Percentiles rank a stretch among this genome's conserved stretches.
phyloP scores from a whole-genome alignment of 2,329 filamentous ascomycete genomes.

The Arthrobotrys musiformis region DNA sequence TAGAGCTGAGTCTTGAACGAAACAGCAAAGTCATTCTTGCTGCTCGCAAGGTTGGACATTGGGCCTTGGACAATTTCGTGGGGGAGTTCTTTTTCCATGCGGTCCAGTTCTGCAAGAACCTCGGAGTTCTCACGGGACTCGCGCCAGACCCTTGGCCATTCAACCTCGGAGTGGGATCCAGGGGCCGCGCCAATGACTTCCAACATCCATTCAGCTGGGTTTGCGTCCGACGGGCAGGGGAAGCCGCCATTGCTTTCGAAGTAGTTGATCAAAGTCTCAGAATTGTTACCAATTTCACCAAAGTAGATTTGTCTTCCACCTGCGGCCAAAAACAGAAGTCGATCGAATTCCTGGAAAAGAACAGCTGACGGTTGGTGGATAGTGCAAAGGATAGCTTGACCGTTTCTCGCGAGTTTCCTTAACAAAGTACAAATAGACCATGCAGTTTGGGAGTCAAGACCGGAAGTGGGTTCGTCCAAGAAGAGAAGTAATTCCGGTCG shows the following conservation, averaged over 20 bases:
- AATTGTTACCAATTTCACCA: slow-evolving; percentile 82
- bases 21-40: slow-evolving; percentile 82
- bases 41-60: slow-evolving; percentile 65
- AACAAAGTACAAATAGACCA: slow-evolving; percentile 82
- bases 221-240: slow-evolving; percentile 67
- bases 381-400: slow-evolving; percentile 88
- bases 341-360: slow-evolving; percentile 88
- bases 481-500: slow-evolving; percentile 78
- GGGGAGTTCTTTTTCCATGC: slow-evolving; percentile 61
- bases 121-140: slow-evolving; percentile 65
- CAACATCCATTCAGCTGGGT: slow-evolving; percentile 81
- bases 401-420: slow-evolving; percentile 79
- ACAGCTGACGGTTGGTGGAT: slow-evolving; percentile 90
- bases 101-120: slow-evolving; percentile 65
- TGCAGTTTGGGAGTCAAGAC: slow-evolving; percentile 76
- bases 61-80: slow-evolving; percentile 46
- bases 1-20: slow-evolving; percentile 75
- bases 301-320: slow-evolving; percentile 88
- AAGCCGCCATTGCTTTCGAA: slow-evolving; percentile 72
- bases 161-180: slow-evolving; percentile 57
- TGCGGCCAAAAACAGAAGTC: slow-evolving; percentile 79
- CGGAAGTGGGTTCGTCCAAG: slow-evolving; percentile 81
- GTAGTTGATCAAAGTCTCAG: slow-evolving; percentile 74
- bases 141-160: slow-evolving; percentile 67
- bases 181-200: slow-evolving; percentile 78